phyloP scores from a whole-genome alignment of 2,329 filamentous ascomycete species.

The Colletotrichum tabaci region DNA sequence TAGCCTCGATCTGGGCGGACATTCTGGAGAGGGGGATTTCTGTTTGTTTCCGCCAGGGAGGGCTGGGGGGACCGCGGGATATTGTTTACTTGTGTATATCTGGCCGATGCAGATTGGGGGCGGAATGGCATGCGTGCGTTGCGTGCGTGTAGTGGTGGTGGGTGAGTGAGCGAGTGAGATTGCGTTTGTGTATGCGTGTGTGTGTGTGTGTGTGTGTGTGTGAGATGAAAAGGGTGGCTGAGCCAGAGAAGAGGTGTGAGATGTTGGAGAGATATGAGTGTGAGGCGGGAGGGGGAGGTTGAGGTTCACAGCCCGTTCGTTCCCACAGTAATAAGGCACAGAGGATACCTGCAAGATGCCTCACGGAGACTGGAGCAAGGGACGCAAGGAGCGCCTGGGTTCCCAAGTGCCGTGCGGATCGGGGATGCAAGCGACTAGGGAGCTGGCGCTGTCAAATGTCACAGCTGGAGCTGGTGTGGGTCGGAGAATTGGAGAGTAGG shows the following conservation, averaged over 20 bases:
- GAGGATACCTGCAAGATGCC: neutral
- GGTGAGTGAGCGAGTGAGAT: too few species aligned
- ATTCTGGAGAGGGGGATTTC: conserved; percentile 43
- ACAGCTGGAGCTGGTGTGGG: conserved; percentile 37
- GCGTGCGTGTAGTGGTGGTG: neutral
- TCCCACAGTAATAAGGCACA: conserved; percentile 19
- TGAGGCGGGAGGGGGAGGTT: conserved; percentile 11
- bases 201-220: neutral
- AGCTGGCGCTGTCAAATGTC: conserved; percentile 35
- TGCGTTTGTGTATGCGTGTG: neutral
- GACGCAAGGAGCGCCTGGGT: neutral
- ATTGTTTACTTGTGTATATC: conserved; percentile 9
- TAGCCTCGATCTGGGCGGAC: conserved; percentile 77
- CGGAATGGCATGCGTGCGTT: neutral
- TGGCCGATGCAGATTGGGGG: conserved; percentile 4
- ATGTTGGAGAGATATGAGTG: neutral
- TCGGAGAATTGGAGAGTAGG: conserved; percentile 1
- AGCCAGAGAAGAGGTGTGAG: conserved; percentile 21
- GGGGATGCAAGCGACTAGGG: conserved; percentile 20
- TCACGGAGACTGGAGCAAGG: conserved; percentile 1
- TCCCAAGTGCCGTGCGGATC: conserved; percentile 1
- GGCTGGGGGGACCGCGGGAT: neutral
- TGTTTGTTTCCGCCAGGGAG: neutral
- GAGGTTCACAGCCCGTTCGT: conserved; percentile 35
- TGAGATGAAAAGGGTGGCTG: conserved; percentile 30